Conservation (phyloP, 2,329 filamentous ascomycete species). For the Colletotrichum gigasporum region DNA sequence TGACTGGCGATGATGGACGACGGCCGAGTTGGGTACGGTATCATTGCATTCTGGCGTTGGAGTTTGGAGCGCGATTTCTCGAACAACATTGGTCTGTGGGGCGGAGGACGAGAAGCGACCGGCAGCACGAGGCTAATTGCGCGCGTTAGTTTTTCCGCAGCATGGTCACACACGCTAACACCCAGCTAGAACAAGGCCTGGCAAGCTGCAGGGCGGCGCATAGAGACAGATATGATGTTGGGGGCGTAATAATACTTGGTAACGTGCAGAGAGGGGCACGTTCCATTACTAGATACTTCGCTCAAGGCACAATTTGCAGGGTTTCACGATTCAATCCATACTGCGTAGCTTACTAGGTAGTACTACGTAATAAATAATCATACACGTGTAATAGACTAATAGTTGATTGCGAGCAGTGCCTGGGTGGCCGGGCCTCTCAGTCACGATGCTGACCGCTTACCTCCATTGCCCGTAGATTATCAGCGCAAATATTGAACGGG, state of each 20-base stretch:
- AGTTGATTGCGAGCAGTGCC: too few species aligned
- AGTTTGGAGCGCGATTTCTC: too few species aligned
- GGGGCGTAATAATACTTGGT: neutral
- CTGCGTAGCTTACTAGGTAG: neutral
- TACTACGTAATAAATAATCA: too few species aligned
- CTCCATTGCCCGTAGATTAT: too few species aligned
- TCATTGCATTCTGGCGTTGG: neutral
- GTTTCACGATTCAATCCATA: neutral
- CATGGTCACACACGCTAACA: neutral
- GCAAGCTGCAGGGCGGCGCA: conserved; percentile 9
- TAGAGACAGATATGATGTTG: conserved; percentile 13
- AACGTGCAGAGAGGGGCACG: neutral
- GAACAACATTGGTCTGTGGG: neutral
- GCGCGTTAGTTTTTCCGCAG: neutral
- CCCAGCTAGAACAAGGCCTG: neutral
- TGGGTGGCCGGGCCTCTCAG: too few species aligned
- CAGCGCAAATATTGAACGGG: neutral
- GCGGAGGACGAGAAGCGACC: neutral
- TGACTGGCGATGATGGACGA: neutral
- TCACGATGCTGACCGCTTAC: too few species aligned
- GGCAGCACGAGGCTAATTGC: conserved; percentile 16
- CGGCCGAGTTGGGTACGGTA: neutral
- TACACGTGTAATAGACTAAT: too few species aligned
- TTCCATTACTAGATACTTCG: neutral
- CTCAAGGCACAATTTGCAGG: neutral